Percentiles rank a stretch among this genome's conserved stretches.
Evolutionary conservation across 2,329 filamentous ascomycete genomes (phyloP).

Genomic region (Hypoxylon sp.): DNA sequence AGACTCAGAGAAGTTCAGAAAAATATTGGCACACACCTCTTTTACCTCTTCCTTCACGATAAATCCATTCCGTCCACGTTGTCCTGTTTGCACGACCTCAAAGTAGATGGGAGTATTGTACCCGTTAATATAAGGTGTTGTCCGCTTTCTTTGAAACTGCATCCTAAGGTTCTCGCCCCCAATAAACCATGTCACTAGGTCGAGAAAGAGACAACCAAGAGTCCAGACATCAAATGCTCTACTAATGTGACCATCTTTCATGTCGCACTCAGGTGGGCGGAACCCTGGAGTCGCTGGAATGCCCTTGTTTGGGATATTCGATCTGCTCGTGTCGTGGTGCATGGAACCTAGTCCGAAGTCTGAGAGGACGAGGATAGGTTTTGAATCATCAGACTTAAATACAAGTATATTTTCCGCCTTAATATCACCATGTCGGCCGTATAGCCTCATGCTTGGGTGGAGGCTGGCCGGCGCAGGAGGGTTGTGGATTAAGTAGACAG

Average conservation of each 20-base stretch:
- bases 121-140: not conserved
- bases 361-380: slow-evolving; percentile 28
- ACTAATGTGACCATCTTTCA: slow-evolving; percentile 20
- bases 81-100: not conserved
- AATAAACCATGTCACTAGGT: slow-evolving; percentile 31
- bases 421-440: slow-evolving; percentile 52
- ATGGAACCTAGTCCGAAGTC: slow-evolving; percentile 36
- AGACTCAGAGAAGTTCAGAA: too few relatives aligned
- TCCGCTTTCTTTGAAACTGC: not conserved
- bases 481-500: slow-evolving; percentile 39
- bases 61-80: too few relatives aligned
- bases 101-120: slow-evolving; percentile 16
- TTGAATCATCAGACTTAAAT: slow-evolving; percentile 7
- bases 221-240: slow-evolving; percentile 39
- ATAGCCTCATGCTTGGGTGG: slow-evolving; percentile 15
- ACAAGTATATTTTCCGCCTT: slow-evolving; percentile 43
- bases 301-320: slow-evolving; percentile 13
- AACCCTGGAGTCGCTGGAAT: slow-evolving; percentile 16
- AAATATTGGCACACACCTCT: too few relatives aligned
- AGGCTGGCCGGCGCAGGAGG: slow-evolving; percentile 17
- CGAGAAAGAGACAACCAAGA: slow-evolving; percentile 40
- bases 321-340: slow-evolving; percentile 32
- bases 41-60: slow-evolving; percentile 23
- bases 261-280: slow-evolving; percentile 35
- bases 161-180: slow-evolving; percentile 16